Base-by-base conservation (phyloP, 345 rosid genomes). In the Lumnitzera racemosa region DNA sequence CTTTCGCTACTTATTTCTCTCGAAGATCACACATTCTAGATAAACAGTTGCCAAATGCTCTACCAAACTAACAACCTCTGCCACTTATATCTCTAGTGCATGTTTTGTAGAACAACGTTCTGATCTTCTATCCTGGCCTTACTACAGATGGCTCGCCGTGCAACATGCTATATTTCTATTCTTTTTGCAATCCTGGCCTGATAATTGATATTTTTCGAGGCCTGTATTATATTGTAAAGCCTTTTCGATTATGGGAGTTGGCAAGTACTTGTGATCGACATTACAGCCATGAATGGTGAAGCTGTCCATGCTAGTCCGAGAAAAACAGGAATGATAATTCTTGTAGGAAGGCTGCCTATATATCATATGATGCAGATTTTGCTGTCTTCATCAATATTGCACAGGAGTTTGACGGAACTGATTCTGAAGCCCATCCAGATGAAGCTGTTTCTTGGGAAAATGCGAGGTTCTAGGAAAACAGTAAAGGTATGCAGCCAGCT, bases 71-170 rank as follows among this genome's bases (percentile, higher is more conserved):
- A n/a, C n/a, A n/a, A n/a, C n/a, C n/a, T n/a, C n/a, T n/a, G n/a
- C n/a, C n/a, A n/a, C n/a, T 52, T n/a, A 53, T 20, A 1, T 13
- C 7, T 11, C 24, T 4, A 16, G 4, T 53, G 17, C 3, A 5
- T 59, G n/a, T 65, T 69, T 60, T 84, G 65, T 81, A 94, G 99
- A 88, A 90, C 78, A 72, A 83, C 50, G 79, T 90, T 76, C 96
- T 96, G 2, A 97, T 88, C 46, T 94, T 78, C 75, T 94, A 97
- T 65, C 97, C 97, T 0, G 96, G 92, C 41, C 64, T 88, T n/a
- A n/a, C n/a, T 70, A 94, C 96, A 14, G 99, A 94, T 81, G 99
- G 99, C 66, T 90, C 99, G 25, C 63, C 90, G 24, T 97, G 97
- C 46, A 95, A 90, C 84, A 94, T 86, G 97, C 52, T 94, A 65